A percentile compares a stretch with the other conserved stretches of the same genome.
Conservation (phyloP, 371 early-diverging fungal genomes). For the Actinomucor elegans region DNA sequence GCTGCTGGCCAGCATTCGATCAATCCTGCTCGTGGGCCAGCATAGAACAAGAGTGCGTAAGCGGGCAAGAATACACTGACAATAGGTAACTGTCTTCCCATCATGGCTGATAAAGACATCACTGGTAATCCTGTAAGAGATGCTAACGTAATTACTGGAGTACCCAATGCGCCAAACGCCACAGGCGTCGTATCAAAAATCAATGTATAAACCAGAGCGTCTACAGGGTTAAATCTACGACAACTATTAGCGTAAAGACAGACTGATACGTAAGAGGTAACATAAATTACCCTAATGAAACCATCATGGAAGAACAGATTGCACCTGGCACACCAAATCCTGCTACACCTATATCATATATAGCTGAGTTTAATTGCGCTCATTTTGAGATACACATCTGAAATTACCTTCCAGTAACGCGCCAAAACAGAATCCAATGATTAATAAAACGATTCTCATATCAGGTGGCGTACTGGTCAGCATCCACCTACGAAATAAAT, state of each 20-base stretch:
- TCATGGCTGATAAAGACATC: conserved; percentile 35
- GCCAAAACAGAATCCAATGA: conserved; percentile 42
- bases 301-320: conserved; percentile 46
- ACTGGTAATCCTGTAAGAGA: conserved; percentile 30
- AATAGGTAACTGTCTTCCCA: conserved; percentile 45
- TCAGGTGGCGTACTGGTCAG: conserved; percentile 40
- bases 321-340: conserved; percentile 53
- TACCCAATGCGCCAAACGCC: conserved; percentile 15
- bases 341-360: conserved; percentile 26
- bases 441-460: conserved; percentile 33
- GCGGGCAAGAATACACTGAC: conserved; percentile 37
- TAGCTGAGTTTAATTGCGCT: background rate
- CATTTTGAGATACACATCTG: background rate
- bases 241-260: no score
- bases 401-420: conserved; percentile 39
- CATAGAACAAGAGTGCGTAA: conserved; percentile 34
- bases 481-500: conserved; percentile 48
- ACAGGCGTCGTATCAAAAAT: conserved; percentile 20
- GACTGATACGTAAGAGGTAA: no score
- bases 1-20: conserved; percentile 43
- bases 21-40: conserved; percentile 33
- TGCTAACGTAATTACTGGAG: conserved; percentile 32
- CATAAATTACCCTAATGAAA: conserved; percentile 34
- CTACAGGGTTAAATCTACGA: conserved; percentile 38
- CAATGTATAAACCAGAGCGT: conserved; percentile 21